A percentile compares a stretch with the other conserved stretches of the same genome.
phyloP scores from a whole-genome alignment of 2,329 filamentous ascomycete species.

The Didymellaceae sp. region DNA sequence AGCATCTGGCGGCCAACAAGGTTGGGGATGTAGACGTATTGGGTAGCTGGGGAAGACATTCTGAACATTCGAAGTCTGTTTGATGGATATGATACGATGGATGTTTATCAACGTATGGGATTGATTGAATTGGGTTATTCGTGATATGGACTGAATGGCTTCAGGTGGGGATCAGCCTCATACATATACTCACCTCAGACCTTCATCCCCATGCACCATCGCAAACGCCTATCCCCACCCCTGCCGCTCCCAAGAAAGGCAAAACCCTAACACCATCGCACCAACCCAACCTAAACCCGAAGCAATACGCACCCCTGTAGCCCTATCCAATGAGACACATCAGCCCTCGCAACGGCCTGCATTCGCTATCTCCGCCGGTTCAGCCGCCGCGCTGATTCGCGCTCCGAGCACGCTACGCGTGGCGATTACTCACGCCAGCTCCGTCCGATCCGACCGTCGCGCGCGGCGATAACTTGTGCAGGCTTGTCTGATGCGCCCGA shows the following conservation, averaged over 20 bases:
- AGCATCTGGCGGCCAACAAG: slow-evolving; percentile 48
- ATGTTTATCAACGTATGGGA: not conserved
- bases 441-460: slow-evolving; percentile 25
- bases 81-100: slow-evolving; percentile 10
- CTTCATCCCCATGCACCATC: slow-evolving; percentile 15
- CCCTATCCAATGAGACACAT: slow-evolving; percentile 17
- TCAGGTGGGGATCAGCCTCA: slow-evolving; percentile 12
- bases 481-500: slow-evolving; percentile 23
- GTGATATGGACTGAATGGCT: slow-evolving; percentile 9
- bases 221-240: slow-evolving; percentile 20
- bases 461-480: slow-evolving; percentile 25
- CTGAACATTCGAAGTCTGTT: slow-evolving; percentile 17
- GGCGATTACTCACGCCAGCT: slow-evolving; percentile 26
- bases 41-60: slow-evolving; percentile 39
- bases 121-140: slow-evolving; percentile 11
- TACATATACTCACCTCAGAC: slow-evolving; percentile 17
- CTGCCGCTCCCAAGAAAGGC: slow-evolving; percentile 15
- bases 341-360: slow-evolving; percentile 2
- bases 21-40: slow-evolving; percentile 50
- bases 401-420: slow-evolving; percentile 24
- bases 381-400: slow-evolving; percentile 28
- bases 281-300: slow-evolving; percentile 9
- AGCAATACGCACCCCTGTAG: slow-evolving; percentile 18
- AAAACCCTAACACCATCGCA: slow-evolving; percentile 30
- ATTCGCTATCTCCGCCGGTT: slow-evolving; percentile 16